Percentiles rank a stretch among this genome's conserved stretches.
phyloP scores from a whole-genome alignment of 192 early-diverging fungal genomes.

The Rhizophagus prolifer region DNA sequence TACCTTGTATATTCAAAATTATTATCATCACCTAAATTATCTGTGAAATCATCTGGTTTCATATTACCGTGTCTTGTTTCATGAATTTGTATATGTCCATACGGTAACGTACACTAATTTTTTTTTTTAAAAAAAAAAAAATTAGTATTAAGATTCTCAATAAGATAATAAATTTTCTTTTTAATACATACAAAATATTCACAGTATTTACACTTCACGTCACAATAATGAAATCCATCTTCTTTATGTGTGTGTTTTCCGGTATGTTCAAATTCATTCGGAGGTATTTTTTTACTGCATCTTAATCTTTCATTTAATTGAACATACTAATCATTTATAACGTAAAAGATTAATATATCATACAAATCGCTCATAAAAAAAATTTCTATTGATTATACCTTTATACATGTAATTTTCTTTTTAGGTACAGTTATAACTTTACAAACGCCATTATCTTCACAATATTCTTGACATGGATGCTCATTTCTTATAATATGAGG shows the following conservation, averaged over 20 bases:
- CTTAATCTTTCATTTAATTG: neutral
- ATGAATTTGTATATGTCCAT: constrained; percentile 5
- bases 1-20: constrained; percentile 15
- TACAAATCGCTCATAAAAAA: too few relatives aligned
- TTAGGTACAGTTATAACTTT: constrained; percentile 13
- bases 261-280: constrained; percentile 1
- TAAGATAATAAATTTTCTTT: neutral
- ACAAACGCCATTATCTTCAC: constrained; percentile 28
- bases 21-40: neutral
- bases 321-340: neutral
- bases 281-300: constrained; percentile 23
- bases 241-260: constrained; percentile 16
- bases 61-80: constrained; percentile 25
- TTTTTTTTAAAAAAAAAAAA: too few relatives aligned
- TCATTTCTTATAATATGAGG: constrained; percentile 9
- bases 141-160: too few relatives aligned
- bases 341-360: neutral
- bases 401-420: neutral
- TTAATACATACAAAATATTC: constrained; percentile 18
- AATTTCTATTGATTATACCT: neutral
- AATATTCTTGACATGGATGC: constrained; percentile 29
- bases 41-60: neutral
- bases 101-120: constrained; percentile 6
- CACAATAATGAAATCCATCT: constrained; percentile 17
- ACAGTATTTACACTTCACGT: constrained; percentile 8